phyloP scores from a whole-genome alignment of 768 basidiomycete species.

The Piloderma croceum region DNA sequence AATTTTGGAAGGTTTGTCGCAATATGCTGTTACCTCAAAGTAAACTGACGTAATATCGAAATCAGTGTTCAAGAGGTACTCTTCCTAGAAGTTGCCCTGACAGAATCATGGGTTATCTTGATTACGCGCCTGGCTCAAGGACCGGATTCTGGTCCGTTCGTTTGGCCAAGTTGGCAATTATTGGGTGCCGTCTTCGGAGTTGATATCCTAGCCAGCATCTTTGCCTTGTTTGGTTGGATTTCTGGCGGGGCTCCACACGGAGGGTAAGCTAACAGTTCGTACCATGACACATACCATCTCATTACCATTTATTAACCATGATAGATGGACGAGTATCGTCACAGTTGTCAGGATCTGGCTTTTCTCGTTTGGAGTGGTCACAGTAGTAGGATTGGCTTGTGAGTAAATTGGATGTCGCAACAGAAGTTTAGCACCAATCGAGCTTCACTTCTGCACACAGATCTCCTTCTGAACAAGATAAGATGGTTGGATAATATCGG shows the following conservation, averaged over 20 bases:
- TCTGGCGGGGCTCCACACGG: conserved; percentile 29
- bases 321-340: conserved; percentile 32
- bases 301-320: conserved; percentile 4
- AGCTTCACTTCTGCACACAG: conserved; percentile 1
- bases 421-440: neutral
- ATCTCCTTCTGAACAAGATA: conserved; percentile 34
- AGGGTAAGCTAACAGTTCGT: conserved; percentile 16
- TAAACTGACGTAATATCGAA: too few relatives aligned
- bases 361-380: conserved; percentile 35
- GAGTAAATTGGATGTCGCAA: conserved; percentile 6
- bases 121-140: conserved; percentile 11
- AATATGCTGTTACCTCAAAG: too few relatives aligned
- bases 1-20: conserved; percentile 32
- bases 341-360: conserved; percentile 37
- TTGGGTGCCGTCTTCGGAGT: conserved; percentile 34
- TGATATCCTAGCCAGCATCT: conserved; percentile 37
- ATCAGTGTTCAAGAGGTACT: conserved; percentile 37
- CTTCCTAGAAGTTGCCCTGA: conserved; percentile 44
- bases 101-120: conserved; percentile 39
- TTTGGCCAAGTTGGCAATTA: conserved; percentile 37
- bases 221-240: conserved; percentile 37
- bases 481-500: conserved; percentile 36
- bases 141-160: conserved; percentile 19
- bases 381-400: conserved; percentile 32
- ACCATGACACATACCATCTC: neutral